Base-by-base conservation (phyloP, 2,329 filamentous ascomycete species). In the Hymenoscyphus repandus region DNA sequence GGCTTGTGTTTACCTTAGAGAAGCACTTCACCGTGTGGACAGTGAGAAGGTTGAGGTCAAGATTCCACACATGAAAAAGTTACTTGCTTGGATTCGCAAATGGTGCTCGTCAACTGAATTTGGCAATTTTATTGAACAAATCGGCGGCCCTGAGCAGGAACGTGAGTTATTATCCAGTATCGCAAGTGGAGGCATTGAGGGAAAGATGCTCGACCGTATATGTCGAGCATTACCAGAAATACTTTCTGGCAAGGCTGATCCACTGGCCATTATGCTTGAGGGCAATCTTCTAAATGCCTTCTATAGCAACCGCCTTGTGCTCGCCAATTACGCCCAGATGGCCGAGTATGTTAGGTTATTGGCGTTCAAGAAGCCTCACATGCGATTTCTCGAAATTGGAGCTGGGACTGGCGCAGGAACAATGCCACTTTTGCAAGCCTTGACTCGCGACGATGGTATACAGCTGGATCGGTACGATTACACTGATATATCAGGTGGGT, bases 401-500 rank as follows among this genome's bases (percentile, higher is more conserved):
- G 43, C 51, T 31, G 56, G 56, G 5, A 61, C 58, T 3, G 58
- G 61, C 12, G 57, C 53, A 0, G 54, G 59, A 3, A 62, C 61
- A 3, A 46, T 42, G 2, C 41, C 31, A 3, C 42, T 59, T 2
- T 41, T 65, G 2, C 34, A 47, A 10, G 2, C 20, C 49, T 33
- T 51, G 43, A 15, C 18, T 17, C 5, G 49, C 41, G 15, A 27
- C 7, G 22, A 7, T 4, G 7, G 4, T 27, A 4, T 27, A 27
- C 22, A 4, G 4, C 7, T 27, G 4, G 7, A 7, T 7, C 4
- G 7, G 22, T 63, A 62, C 44, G 53, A 46, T 2, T 63, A 50
- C 37, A 63, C 60, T 2, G 61, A 63, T 49, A 55, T 62, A 20
- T 60, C 58, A 3, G 38, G 52, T 6, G 58, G 56, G 11, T 62